Base-by-base conservation (phyloP, 1,284 basidiomycete genomes). In the Papiliotrema laurentii region DNA sequence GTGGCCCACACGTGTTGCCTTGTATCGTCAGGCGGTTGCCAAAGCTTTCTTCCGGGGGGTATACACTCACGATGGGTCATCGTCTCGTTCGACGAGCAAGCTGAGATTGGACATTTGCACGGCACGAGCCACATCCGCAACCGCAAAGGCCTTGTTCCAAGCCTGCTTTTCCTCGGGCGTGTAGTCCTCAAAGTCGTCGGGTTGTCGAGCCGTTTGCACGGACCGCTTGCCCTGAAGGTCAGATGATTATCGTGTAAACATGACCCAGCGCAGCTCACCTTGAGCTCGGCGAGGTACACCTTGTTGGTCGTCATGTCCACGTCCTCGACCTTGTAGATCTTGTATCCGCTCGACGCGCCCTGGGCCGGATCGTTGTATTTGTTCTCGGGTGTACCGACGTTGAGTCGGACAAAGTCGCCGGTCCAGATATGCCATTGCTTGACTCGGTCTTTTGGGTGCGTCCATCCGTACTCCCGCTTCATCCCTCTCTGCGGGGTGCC, bases 21-120 rank as follows among this genome's bases (percentile, higher is more conserved):
- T 24, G 16, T 24, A 14, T n/a, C n/a, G n/a, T n/a, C n/a, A n/a
- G n/a, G n/a, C n/a, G n/a, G n/a, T n/a, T n/a, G n/a, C n/a, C n/a
- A n/a, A n/a, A n/a, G n/a, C n/a, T n/a, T n/a, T n/a, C n/a, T n/a
- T n/a, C n/a, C n/a, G n/a, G n/a, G n/a, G n/a, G n/a, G n/a, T n/a
- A n/a, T n/a, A n/a, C n/a, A 38, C 47, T 48, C 40, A 48, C 47
- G 27, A 21, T 25, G 47, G 47, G 27, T 48, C 47, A 14, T 10
- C 30, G 42, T 42, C 21, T 41, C 47, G 16, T n/a, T 48, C 5
- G 2, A 42, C 19, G 6, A 41, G 30, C 30, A 48, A 43, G 4
- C 19, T 14, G 14, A 48, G 21, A 3, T 48, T 48, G 16, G 47
- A 10, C 28, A 48, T 5, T 3, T 48, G 40, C 6, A 42, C 43